A percentile compares a stretch with the other conserved stretches of the same genome.
These are phyloP conservation scores for Pneumocystis jirovecii DNA, from an alignment of 1,139 yeast species.

Conservation along the genomic window DNA sequence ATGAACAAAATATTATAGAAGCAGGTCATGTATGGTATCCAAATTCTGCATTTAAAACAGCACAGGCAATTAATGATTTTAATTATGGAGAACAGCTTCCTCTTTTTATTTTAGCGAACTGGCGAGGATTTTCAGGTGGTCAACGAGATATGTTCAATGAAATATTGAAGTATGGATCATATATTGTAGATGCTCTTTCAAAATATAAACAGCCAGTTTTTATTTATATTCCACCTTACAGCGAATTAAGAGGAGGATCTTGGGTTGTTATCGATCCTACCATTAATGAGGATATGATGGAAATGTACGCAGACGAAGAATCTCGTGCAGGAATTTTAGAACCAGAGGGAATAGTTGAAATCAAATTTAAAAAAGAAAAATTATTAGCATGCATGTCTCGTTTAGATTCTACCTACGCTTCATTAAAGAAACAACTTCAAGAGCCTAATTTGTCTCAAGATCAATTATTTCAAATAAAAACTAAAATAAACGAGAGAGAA, in stretches of 20 bases:
- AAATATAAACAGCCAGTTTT: slow-evolving; percentile 93
- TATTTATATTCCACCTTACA: slow-evolving; percentile 93
- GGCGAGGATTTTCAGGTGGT: slow-evolving; percentile 99
- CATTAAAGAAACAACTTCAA: slow-evolving; percentile 32
- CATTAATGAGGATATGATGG: slow-evolving; percentile 93
- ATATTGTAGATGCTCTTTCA: slow-evolving; percentile 89
- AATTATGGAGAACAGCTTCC: slow-evolving; percentile 96
- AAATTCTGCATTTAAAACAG: slow-evolving; percentile 95
- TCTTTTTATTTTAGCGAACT: slow-evolving; percentile 90
- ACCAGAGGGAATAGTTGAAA: slow-evolving; percentile 98
- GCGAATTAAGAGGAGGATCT: slow-evolving; percentile 98
- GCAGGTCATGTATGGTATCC: slow-evolving; percentile 99
- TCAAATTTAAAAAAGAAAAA: slow-evolving; percentile 89
- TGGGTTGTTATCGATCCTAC: slow-evolving; percentile 99
- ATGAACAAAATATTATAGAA: slow-evolving; percentile 76
- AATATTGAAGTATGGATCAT: slow-evolving; percentile 90
- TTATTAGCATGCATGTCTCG: slow-evolving; percentile 78
- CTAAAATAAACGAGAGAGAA: slow-evolving; percentile 65
- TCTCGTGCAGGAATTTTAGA: slow-evolving; percentile 98
- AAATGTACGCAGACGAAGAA: slow-evolving; percentile 94
- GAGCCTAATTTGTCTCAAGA: slow-evolving; percentile 39
- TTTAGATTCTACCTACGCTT: slow-evolving; percentile 61
- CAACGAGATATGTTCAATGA: slow-evolving; percentile 99
- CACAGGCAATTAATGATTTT: slow-evolving; percentile 95
- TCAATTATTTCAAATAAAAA: slow-evolving; percentile 49